Evolutionary conservation across 2,329 filamentous ascomycete species (phyloP), one percentile per base, ranked within the genome.

Genomic region (Pezizomycotina sp.): DNA sequence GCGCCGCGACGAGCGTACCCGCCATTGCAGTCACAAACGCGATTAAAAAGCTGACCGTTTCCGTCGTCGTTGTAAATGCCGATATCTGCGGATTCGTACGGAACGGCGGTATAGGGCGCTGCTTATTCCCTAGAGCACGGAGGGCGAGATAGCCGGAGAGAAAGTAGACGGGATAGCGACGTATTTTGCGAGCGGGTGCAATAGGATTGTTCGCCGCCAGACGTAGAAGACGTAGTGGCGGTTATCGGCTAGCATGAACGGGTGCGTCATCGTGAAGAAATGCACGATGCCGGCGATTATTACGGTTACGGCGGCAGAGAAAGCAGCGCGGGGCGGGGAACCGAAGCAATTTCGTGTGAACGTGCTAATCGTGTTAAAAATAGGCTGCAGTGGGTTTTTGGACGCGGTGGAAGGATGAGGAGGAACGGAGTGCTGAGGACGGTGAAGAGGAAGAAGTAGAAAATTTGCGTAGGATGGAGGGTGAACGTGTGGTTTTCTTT

Each of bases 171-270:
- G 63, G 0, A 76, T 67, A 1, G 78, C 72, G 1, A 66, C 57
- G 49, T 82, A 83, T 22, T 74, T 74, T 33, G 81, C 58, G 12
- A 62, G 58, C 1, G 64, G 61, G 26, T 79, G 69, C 4, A 65
- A 66, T 2, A 77, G 68, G 23, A 95, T 74, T 4, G 77, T 74
- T 51, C 83, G 72, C 1, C 83, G 74, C 62, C 98, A 98, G 42
- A 92, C 64, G 60, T 98, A 98, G 58, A 98, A 98, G 56, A 92
- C 77, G 61, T 92, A 98, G 56, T 98, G 89, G 2, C 89, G 68
- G 57, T 98, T 98, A 57, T 98, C 89, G 21, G 89, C 89, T 1
- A 95, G 68, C 0, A 84, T 92, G 55, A 95, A 98, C 0, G 89
- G 86, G 53, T 98, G 89, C 27, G 95, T 70, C 45, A 92, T 77